Evolutionary conservation across 352 stramenopile genomes (phyloP), one percentile per base, ranked within the genome.

Genomic region (Phytophthora idaei): DNA sequence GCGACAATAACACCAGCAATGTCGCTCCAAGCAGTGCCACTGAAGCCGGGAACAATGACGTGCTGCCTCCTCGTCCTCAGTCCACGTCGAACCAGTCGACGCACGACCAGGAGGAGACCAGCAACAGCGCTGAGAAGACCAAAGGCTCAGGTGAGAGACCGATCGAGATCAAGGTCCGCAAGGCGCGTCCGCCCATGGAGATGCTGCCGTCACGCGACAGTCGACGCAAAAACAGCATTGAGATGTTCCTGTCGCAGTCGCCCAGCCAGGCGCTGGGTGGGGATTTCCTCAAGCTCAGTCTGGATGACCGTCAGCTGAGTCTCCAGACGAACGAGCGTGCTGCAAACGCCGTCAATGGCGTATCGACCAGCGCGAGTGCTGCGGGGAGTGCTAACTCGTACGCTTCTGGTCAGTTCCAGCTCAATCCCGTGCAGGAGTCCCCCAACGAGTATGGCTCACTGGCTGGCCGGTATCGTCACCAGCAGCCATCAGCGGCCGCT

Each of bases 221-320:
- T 25, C 83, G 78, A 44, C 83, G 87, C 44, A 94, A 94, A 76
- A 94, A 89, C 76, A 92, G 83, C 70, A 92, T 94, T 36, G 87
- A 94, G 67, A 92, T 94, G 85, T 94, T 94, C 77, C 68, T 94
- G 3, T 94, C 87, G 64, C 87, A 93, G 66, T 92, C 83, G 53
- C 87, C 87, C 1, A 91, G 80, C 44, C 87, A 94, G 56, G 85
- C 85, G 15, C 67, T 94, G 21, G 87, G 87, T 31, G 85, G 83
- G 14, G 83, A 90, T 54, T 92, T 94, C 47, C 67, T 94, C 10
- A 92, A 90, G 52, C 66, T 94, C 5, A 83, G 62, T 31, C 50
- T 94, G 57, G 83, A 92, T 49, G 87, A 94, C 73, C 76, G 79
- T 15, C 75, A 74, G 48, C 74, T 81, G 76, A 78, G 71, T 69